Base-by-base conservation (phyloP, 805 yeast genomes). In the Blastobotrys americana region DNA sequence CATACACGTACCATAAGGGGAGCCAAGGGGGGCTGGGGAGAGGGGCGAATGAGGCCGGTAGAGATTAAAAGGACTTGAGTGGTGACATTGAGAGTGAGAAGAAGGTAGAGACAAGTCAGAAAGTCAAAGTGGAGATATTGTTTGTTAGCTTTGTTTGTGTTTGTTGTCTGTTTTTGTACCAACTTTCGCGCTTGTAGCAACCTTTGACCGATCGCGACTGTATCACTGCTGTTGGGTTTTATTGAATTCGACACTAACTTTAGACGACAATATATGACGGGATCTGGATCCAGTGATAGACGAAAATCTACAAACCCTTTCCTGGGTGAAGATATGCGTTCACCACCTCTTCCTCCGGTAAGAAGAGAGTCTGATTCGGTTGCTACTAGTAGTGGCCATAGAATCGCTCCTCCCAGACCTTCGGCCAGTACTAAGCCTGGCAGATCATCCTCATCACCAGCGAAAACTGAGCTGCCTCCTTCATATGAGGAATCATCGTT, bases 371-470 rank as follows among this genome's bases (percentile, higher is more conserved):
- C 2, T 39, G 19, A 19, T 8, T 34, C 37, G n/a, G 16, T 15
- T 16, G 20, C 40, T 15, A 22, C 25, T 31, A 37, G 10, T 31
- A 19, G 15, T n/a, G 15, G 17, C 10, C 23, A 16, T 15, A 21
- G 20, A 16, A 21, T 15, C 15, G 39, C 47, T 10, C 53, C 49
- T 8, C 46, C 47, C 16, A 35, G 48, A 13, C 52, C 52, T 3
- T 46, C 54, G n/a, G 28, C 50, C 25, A 37, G 44, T 17, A 18
- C 54, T 3, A 50, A 74, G 35, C 74, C 77, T 19, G 56, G 69
- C 5, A 3, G 18, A 8, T 19, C 50, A 65, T n/a, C n/a, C n/a
- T n/a, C n/a, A n/a, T n/a, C n/a, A n/a, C n/a, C n/a, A n/a, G 69
- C 15, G 66, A 68, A 23, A 64, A 64, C 18, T 61, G 72, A 9